phyloP scores from a whole-genome alignment of 2,329 filamentous ascomycete genomes.

The Colletotrichum sp. region DNA sequence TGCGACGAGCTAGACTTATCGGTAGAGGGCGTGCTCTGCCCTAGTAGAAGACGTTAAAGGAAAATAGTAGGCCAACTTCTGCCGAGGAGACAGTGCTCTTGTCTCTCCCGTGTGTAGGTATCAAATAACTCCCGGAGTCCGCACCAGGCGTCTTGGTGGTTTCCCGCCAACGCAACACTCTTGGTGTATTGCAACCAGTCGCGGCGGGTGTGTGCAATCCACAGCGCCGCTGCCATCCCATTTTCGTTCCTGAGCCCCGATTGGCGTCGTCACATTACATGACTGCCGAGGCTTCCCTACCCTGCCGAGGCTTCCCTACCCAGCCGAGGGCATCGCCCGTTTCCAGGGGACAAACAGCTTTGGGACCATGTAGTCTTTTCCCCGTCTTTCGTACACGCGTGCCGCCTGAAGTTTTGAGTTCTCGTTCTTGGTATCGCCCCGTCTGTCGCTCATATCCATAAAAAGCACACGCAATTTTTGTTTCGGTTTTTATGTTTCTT shows the following conservation, averaged over 20 bases:
- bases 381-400: not conserved
- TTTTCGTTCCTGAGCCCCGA: not conserved
- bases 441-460: not conserved
- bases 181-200: not conserved
- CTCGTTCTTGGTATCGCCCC: not conserved
- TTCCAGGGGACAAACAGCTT: not conserved
- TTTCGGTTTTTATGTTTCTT: not conserved
- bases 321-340: not conserved
- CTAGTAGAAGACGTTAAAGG: not conserved
- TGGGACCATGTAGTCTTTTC: not conserved
- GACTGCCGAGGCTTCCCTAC: not conserved
- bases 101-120: not conserved
- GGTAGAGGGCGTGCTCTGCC: not conserved
- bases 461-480: not conserved
- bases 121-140: not conserved
- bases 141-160: not conserved
- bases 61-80: not conserved
- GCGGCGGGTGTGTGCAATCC: not conserved
- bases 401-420: not conserved
- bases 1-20: not conserved
- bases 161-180: not conserved
- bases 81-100: not conserved
- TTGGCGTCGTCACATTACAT: not conserved
- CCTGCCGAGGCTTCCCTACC: constrained; percentile 1
- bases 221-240: not conserved